Conservation (phyloP, 352 stramenopile genomes). For the Thalassiosira mediterranea region DNA sequence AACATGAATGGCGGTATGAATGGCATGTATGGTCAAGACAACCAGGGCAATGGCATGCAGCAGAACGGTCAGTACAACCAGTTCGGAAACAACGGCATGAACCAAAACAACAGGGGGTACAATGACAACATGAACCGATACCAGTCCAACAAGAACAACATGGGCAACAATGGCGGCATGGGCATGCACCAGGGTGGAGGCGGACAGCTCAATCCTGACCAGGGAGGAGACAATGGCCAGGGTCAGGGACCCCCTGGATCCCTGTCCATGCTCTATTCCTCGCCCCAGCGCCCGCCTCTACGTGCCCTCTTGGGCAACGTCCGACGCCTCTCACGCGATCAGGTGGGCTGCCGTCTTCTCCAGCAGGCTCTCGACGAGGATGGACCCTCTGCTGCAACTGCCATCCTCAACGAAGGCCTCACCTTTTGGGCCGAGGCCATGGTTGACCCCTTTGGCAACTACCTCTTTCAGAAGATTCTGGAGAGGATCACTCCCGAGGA, state of each 20-base stretch:
- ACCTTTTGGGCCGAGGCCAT: slow-evolving; percentile 96
- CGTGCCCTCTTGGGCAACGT: slow-evolving; percentile 79
- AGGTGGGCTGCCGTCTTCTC: slow-evolving; percentile 96
- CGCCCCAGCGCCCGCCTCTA: slow-evolving; percentile 71
- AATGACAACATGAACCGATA: slow-evolving; percentile 19
- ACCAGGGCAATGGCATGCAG: slow-evolving; percentile 2
- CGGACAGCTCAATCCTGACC: slow-evolving; percentile 25
- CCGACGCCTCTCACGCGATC: slow-evolving; percentile 90
- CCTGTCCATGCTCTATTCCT: slow-evolving; percentile 69
- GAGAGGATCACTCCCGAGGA: slow-evolving; percentile 92
- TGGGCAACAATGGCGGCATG: slow-evolving; percentile 5
- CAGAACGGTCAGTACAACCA: slow-evolving; percentile 19
- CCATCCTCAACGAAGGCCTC: slow-evolving; percentile 97
- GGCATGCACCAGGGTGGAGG: neutral
- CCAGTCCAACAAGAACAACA: slow-evolving; percentile 9
- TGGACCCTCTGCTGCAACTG: slow-evolving; percentile 88
- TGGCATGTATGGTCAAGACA: slow-evolving; percentile 33
- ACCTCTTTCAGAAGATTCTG: slow-evolving; percentile 98
- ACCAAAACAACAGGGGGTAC: slow-evolving; percentile 20
- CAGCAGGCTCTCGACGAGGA: slow-evolving; percentile 96
- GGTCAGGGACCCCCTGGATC: slow-evolving; percentile 20
- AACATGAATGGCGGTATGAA: slow-evolving; percentile 24
- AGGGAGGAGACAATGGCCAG: slow-evolving; percentile 25
- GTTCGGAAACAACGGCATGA: slow-evolving; percentile 22
- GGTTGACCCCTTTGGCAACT: slow-evolving; percentile 99